Evolutionary conservation across 2,329 filamentous ascomycete species (phyloP).

Genomic region (Mariannaea elegans): DNA sequence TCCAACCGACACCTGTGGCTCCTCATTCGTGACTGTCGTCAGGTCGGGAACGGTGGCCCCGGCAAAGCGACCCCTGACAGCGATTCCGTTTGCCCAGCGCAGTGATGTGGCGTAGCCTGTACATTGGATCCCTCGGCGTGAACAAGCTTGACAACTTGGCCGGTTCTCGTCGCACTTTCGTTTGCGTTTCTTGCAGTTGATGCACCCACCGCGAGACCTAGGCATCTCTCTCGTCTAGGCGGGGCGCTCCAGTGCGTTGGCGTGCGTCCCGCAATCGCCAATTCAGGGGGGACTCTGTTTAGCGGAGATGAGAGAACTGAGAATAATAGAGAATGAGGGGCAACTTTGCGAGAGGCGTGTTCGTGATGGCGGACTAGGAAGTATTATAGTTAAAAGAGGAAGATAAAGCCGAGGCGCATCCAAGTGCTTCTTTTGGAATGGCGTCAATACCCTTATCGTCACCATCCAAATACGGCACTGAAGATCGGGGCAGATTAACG

Average conservation of each 20-base stretch:
- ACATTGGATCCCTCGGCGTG: constrained; percentile 30
- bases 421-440: constrained; percentile 23
- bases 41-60: constrained; percentile 32
- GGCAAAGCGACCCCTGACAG: constrained; percentile 36
- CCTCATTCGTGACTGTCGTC: too few species aligned
- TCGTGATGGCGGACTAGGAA: not conserved
- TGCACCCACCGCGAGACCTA: constrained; percentile 37
- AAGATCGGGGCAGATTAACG: not conserved
- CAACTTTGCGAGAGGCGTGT: not conserved
- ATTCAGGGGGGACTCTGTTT: not conserved
- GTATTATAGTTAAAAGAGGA: constrained; percentile 37
- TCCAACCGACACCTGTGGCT: too few species aligned
- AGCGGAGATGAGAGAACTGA: not conserved
- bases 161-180: constrained; percentile 38
- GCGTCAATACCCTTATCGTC: constrained; percentile 16
- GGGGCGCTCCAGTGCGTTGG: not conserved
- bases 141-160: constrained; percentile 32
- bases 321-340: not conserved
- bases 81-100: constrained; percentile 38
- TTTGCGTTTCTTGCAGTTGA: constrained; percentile 38
- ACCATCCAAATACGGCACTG: not conserved
- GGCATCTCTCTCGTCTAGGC: too few species aligned
- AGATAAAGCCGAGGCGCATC: constrained; percentile 38
- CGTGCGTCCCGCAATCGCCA: not conserved
- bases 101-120: constrained; percentile 35